phyloP scores from a whole-genome alignment of 805 yeast species.

The Teunomyces aglyptinius region DNA sequence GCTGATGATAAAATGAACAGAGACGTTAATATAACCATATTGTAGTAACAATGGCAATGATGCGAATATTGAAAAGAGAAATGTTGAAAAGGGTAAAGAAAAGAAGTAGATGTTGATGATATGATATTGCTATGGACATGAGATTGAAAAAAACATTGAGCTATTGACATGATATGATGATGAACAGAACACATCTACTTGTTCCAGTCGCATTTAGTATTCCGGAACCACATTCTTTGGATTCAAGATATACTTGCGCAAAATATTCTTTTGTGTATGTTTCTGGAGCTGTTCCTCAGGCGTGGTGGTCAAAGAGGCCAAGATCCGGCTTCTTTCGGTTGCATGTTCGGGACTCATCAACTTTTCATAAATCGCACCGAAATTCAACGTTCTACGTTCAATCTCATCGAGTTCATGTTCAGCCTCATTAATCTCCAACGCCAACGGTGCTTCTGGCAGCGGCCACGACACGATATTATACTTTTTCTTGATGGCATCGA shows the following conservation, averaged over 20 bases:
- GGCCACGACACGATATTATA: conserved; percentile 43
- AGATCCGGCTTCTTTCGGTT: conserved; percentile 25
- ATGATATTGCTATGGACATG: too few species aligned
- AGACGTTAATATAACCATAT: too few species aligned
- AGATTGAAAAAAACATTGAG: too few species aligned
- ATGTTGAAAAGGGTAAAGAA: too few species aligned
- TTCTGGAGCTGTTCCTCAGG: conserved; percentile 43
- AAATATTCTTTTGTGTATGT: conserved; percentile 65
- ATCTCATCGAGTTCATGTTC: conserved; percentile 25
- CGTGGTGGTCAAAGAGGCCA: conserved; percentile 26
- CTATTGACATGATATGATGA: too few species aligned
- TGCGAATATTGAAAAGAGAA: too few species aligned
- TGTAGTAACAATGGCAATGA: too few species aligned
- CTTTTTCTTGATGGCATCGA: conserved; percentile 35
- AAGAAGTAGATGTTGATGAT: too few species aligned
- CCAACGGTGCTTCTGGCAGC: conserved; percentile 36
- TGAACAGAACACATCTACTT: too few species aligned
- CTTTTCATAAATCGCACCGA: conserved; percentile 29
- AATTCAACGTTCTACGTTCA: conserved; percentile 29
- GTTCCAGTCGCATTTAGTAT: neutral
- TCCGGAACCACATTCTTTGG: conserved; percentile 10
- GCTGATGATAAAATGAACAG: too few species aligned
- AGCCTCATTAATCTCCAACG: conserved; percentile 27
- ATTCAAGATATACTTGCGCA: conserved; percentile 60
- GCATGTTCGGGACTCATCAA: conserved; percentile 28